These are phyloP conservation scores for Globisporangium polare DNA, from an alignment of 352 stramenopile genomes.

Conservation along the genomic window DNA sequence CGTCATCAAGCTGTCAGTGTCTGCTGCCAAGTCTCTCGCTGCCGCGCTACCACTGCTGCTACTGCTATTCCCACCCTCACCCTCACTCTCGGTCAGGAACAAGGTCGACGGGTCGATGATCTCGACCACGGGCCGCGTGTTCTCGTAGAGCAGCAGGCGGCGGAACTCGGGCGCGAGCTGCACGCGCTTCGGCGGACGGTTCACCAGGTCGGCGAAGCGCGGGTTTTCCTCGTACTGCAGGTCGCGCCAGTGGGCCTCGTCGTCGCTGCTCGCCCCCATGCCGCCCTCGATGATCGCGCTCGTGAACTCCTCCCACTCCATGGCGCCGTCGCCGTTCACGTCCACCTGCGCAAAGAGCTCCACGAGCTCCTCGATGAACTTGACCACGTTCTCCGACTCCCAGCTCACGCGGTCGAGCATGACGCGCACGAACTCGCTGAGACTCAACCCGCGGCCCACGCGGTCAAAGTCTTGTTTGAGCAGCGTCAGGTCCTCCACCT, in stretches of 20 bases:
- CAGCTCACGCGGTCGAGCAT: constrained; percentile 71
- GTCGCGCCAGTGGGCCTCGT: constrained; percentile 47
- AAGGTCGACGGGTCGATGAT: constrained; percentile 50
- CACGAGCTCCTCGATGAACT: constrained; percentile 70
- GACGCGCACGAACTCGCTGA: constrained; percentile 63
- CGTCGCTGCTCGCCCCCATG: constrained; percentile 42
- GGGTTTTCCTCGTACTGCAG: constrained; percentile 71
- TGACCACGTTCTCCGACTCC: constrained; percentile 45
- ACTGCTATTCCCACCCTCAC: background rate
- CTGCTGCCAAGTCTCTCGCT: background rate
- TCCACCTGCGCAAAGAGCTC: constrained; percentile 77
- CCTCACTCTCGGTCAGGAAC: constrained; percentile 29
- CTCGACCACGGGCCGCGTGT: constrained; percentile 61
- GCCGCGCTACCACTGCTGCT: background rate
- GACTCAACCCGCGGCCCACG: constrained; percentile 41
- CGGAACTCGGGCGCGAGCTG: constrained; percentile 57
- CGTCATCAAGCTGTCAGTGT: background rate
- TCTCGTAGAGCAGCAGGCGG: constrained; percentile 57
- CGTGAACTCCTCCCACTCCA: constrained; percentile 86
- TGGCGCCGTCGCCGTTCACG: constrained; percentile 72
- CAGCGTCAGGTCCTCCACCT: constrained; percentile 56
- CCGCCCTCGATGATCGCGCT: constrained; percentile 77
- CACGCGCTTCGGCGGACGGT: constrained; percentile 56
- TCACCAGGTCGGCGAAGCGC: constrained; percentile 40
- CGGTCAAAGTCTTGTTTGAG: constrained; percentile 73